Base-by-base conservation (phyloP, 805 yeast species). In the Wickerhamomyces rabaulensis region DNA sequence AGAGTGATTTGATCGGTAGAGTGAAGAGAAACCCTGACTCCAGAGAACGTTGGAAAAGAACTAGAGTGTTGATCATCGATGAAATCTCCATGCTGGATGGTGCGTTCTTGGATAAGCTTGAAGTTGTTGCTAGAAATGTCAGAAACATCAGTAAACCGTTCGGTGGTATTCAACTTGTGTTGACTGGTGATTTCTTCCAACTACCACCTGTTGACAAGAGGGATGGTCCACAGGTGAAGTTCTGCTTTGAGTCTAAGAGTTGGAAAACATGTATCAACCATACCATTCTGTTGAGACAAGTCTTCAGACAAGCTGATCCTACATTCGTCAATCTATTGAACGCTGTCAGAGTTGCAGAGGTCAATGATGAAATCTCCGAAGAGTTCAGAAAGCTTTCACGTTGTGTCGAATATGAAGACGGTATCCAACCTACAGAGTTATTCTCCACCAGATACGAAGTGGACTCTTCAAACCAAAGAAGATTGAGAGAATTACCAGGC, bases 121-220 rank as follows among this genome's bases (percentile, higher is more conserved):
- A 89, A 50, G 67, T 60, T 10, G 66, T 92, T 33, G 97, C 94
- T 0, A 73, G 84, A 53, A 58, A 56, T 1, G 64, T 87, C 6
- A 73, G 83, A 35, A 70, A 66, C 20, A 65, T 53, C 21, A 62
- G 69, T 13, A 54, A 52, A 42, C 97, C 97, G 0, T 94, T 94
- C 72, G 99, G 99, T 6, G 99, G 99, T 0, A 83, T 94, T 39
- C 99, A 94, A 59, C 55, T 94, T 15, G 79, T 94, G 12, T 66
- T 91, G 31, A 85, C 95, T 4, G 99, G 99, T n/a, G 99, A 94
- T 66, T 91, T 92, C 62, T 91, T 85, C 65, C 99, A 94, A 67
- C 71, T 94, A 39, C 99, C 99, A 1, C 99, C 99, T 0, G 95
- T 94, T 7, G 69, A 74, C 10, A 64, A 64, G 0, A 58, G 58